Evolutionary conservation across 257 asterid species (phyloP).

Genomic region (Coffea eugenioides): DNA sequence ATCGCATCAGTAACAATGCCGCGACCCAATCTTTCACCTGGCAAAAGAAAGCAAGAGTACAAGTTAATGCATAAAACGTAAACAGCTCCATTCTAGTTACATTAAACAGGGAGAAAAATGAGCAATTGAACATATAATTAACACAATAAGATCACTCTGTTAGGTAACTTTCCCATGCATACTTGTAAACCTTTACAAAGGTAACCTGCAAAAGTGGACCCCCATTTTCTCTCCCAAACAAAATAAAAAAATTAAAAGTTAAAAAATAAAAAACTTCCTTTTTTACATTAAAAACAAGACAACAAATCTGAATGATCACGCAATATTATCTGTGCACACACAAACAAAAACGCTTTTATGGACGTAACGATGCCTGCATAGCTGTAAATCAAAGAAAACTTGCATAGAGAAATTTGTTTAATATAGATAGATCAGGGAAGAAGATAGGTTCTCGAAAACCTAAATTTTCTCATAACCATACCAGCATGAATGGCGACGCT

Average conservation of each 20-base stretch:
- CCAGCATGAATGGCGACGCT: slow-evolving; percentile 96
- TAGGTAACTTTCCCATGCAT: neutral
- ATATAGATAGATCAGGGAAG: neutral
- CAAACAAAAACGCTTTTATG: neutral
- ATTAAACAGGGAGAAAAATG: neutral
- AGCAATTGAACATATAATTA: neutral
- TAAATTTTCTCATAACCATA: slow-evolving; percentile 19
- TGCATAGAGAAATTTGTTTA: neutral
- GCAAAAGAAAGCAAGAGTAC: slow-evolving; percentile 14
- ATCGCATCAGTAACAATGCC: slow-evolving; percentile 77
- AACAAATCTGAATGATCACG: neutral
- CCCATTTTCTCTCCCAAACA: neutral
- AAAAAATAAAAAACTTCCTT: neutral
- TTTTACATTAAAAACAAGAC: neutral
- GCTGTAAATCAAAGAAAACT: neutral
- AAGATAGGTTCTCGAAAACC: neutral
- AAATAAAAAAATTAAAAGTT: too few relatives aligned
- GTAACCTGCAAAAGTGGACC: neutral
- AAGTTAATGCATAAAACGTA: neutral
- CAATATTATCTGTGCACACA: neutral
- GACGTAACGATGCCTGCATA: neutral
- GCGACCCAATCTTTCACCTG: slow-evolving; percentile 95
- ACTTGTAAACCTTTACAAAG: neutral
- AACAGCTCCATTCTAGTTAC: neutral
- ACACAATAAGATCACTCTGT: neutral